Percentiles rank a stretch among this genome's conserved stretches.
Conservation (phyloP, 495 filamentous ascomycete genomes). For the Penicillium bovifimosum region DNA sequence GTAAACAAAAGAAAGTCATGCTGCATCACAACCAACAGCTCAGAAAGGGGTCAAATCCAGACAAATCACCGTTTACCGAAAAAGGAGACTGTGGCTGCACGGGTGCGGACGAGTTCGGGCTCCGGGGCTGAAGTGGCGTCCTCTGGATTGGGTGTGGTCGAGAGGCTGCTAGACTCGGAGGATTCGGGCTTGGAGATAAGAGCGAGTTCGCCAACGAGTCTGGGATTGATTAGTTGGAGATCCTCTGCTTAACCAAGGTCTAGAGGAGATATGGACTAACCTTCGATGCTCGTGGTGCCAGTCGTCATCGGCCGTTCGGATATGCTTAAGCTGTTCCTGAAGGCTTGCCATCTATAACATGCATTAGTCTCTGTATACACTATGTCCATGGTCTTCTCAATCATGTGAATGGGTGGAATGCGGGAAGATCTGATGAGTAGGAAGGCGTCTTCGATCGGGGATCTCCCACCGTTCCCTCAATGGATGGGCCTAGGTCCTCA, state of each 20-base stretch:
- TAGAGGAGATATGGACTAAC: slow-evolving; percentile 21
- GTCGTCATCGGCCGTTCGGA: slow-evolving; percentile 41
- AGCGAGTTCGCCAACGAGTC: slow-evolving; percentile 40
- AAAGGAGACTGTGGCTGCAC: slow-evolving; percentile 8
- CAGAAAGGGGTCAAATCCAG: neutral
- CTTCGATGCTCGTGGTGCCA: slow-evolving; percentile 44
- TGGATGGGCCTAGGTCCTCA: slow-evolving; percentile 51
- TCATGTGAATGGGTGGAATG: slow-evolving; percentile 36
- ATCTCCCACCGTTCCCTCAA: slow-evolving; percentile 51
- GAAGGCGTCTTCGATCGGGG: slow-evolving; percentile 36
- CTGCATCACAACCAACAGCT: slow-evolving; percentile 6
- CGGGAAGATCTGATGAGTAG: slow-evolving; percentile 31
- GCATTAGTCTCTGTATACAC: slow-evolving; percentile 20
- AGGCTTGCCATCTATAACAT: slow-evolving; percentile 45
- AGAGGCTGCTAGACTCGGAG: slow-evolving; percentile 29
- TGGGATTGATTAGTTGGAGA: slow-evolving; percentile 5
- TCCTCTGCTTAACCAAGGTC: neutral
- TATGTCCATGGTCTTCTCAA: slow-evolving; percentile 8
- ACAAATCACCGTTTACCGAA: slow-evolving; percentile 6
- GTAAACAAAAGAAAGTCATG: slow-evolving; percentile 22
- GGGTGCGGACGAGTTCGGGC: slow-evolving; percentile 17
- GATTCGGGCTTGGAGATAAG: slow-evolving; percentile 35
- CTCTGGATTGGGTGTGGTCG: slow-evolving; percentile 32
- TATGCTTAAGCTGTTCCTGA: slow-evolving; percentile 49
- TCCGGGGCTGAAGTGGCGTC: slow-evolving; percentile 13